Conservation (phyloP, 2,329 filamentous ascomycete species). For the Trichophyton benhamiae region DNA sequence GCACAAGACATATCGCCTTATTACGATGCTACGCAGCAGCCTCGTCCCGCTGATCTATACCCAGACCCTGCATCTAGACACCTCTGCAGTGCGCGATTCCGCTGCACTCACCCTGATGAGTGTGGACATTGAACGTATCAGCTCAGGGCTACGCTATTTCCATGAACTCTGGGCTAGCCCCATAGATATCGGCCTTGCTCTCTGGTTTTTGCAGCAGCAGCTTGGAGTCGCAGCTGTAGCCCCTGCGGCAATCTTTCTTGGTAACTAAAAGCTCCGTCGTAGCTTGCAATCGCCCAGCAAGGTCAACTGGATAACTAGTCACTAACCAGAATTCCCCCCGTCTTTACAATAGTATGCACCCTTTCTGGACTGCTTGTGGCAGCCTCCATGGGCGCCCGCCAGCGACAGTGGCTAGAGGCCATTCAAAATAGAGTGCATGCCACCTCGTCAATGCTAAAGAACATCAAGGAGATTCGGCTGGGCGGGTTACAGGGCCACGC, state of each 20-base stretch:
- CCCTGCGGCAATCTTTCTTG: background rate
- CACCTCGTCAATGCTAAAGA: background rate
- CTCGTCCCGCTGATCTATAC: background rate
- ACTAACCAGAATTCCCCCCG: background rate
- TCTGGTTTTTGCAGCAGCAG: conserved; percentile 5
- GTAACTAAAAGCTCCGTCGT: background rate
- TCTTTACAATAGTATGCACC: background rate
- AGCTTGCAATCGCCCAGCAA: too few species aligned
- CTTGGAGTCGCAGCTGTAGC: background rate
- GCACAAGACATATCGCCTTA: conserved; percentile 3
- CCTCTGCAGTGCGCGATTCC: background rate
- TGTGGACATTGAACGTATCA: conserved; percentile 6
- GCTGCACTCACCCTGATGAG: conserved; percentile 4
- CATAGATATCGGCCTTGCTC: conserved; percentile 5
- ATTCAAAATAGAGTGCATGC: background rate
- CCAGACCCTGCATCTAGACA: background rate
- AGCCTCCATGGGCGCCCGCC: background rate
- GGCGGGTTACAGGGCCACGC: background rate
- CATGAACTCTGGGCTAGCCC: conserved; percentile 4
- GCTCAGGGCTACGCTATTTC: background rate
- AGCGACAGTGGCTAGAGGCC: background rate
- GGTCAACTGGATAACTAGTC: background rate
- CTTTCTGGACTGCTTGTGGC: background rate
- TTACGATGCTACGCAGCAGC: conserved; percentile 5
- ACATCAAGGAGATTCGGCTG: background rate